phyloP scores from a whole-genome alignment of 305 asterid species.

The Solanum hybrid region DNA sequence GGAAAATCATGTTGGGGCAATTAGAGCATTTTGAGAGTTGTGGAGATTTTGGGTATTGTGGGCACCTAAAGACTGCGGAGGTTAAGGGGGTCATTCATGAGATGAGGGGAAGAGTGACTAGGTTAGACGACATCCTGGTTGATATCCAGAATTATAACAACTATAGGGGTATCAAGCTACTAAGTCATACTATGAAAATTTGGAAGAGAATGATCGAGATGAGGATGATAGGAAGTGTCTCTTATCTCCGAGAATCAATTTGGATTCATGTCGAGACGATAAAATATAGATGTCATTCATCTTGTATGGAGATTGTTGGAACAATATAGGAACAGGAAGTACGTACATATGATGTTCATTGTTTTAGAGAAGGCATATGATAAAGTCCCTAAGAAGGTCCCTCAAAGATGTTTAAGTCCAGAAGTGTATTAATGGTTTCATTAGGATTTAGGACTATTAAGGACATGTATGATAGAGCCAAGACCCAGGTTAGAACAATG shows the following conservation, averaged over 20 bases:
- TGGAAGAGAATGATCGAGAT: neutral
- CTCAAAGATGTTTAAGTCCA: neutral
- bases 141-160: neutral
- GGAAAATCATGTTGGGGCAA: neutral
- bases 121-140: neutral
- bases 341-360: neutral
- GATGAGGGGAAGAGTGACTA: neutral
- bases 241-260: neutral
- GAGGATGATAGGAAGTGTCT: neutral
- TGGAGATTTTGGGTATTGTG: neutral
- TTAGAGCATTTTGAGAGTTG: neutral
- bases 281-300: neutral
- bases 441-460: neutral
- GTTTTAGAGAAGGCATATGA: neutral
- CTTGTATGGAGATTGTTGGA: neutral
- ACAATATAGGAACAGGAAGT: neutral
- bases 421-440: neutral
- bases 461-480: neutral
- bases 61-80: neutral
- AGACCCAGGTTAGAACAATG: neutral
- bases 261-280: neutral
- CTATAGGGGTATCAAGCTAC: neutral
- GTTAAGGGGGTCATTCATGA: neutral
- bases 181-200: neutral
- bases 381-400: neutral